Evolutionary conservation across 305 asterid species (phyloP), one percentile per base, ranked within the genome.

Genomic region (Rubia balearica): DNA sequence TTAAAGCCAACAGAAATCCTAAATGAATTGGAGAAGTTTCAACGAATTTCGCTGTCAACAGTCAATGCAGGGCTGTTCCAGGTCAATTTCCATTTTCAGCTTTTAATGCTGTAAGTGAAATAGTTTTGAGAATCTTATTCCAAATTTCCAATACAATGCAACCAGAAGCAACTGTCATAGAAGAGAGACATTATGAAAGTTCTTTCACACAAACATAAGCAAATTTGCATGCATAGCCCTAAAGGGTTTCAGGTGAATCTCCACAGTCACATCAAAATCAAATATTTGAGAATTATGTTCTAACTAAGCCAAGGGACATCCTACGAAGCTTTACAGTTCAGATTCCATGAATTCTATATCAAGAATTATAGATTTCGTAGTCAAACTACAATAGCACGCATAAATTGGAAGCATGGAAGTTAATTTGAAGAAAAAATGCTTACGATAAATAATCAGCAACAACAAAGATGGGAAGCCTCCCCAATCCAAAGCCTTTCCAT

Each of bases 361-460:
- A 3, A 21, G 41, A 17, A 27, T 9, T 0, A 45, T 1, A 22
- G 19, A 45, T 66, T 64, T 22, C 59, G 46, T 1, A 14, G 24
- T 38, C 21, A 22, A 45, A 51, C 49, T 9, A 17, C 16, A 49
- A 8, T 2, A 46, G 27, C 11, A 19, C 30, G 33, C 41, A 36
- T 33, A 46, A 59, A 51, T 41, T 22, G 38, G 43, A 30, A 30
- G 12, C 43, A 27, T 59, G 70, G 43, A 70, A 62, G 7, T 41
- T 10, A 74, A 60, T 55, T 30, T 45, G 40, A 65, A 36, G 65
- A 38, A 61, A 63, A 63, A 53, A 65, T 73, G 76, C 98, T 91
- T 85, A 91, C 97, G 96, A 91, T 55, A 89, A 33, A 78, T 85
- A 90, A 82, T 93, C 80, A 5, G 97, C 95, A 36, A 83, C 83